Evolutionary conservation across 257 asterid species (phyloP).

Genomic region (Fraxinus quadrangulata): DNA sequence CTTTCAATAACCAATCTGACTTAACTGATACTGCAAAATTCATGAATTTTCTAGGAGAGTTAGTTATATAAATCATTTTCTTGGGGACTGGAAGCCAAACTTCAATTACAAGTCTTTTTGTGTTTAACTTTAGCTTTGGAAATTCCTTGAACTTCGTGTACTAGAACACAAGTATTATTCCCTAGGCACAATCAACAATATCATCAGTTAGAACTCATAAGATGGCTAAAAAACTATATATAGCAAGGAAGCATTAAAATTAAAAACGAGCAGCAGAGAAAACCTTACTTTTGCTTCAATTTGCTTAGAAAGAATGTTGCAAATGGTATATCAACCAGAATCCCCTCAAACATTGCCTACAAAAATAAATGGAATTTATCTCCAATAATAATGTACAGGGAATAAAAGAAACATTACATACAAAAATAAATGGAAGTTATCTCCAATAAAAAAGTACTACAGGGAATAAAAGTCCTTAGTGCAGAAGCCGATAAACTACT

Average conservation of each 20-base stretch:
- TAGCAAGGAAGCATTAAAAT: neutral
- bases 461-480: neutral
- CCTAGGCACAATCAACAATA: neutral
- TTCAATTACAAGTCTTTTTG: constrained; percentile 16
- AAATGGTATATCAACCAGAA: constrained; percentile 94
- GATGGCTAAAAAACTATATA: neutral
- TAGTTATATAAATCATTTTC: neutral
- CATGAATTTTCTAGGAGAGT: neutral
- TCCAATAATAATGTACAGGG: constrained; percentile 12
- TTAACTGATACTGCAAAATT: neutral
- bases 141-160: neutral
- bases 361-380: constrained; percentile 25
- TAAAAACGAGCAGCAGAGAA: constrained; percentile 17
- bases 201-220: constrained; percentile 15
- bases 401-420: constrained; percentile 69
- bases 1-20: neutral
- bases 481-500: constrained; percentile 10
- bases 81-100: constrained; percentile 4
- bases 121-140: constrained; percentile 2
- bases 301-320: constrained; percentile 98
- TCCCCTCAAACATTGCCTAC: constrained; percentile 99
- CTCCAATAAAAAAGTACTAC: constrained; percentile 11
- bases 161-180: neutral
- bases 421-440: constrained; percentile 30
- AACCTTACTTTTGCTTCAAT: constrained; percentile 90